A percentile compares a stretch with the other conserved stretches of the same genome.
Evolutionary conservation across 352 stramenopile genomes (phyloP).

Genomic region (Phytopythium kandeliae): DNA sequence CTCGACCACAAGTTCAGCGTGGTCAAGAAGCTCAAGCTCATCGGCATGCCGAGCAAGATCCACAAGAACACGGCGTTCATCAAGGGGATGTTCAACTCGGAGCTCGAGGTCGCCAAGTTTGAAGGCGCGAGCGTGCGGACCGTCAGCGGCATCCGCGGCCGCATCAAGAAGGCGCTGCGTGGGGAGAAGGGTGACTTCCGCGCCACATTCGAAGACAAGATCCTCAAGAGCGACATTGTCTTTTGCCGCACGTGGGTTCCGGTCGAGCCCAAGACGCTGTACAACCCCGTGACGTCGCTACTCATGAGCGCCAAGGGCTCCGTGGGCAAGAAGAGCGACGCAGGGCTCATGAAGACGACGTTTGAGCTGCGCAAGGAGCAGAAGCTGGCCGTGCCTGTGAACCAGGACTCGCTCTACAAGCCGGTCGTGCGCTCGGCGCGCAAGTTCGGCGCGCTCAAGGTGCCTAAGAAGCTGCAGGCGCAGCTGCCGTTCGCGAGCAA

Average conservation of each 20-base stretch:
- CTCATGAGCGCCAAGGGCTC: constrained; percentile 40
- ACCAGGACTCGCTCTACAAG: constrained; percentile 98
- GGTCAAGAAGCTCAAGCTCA: constrained; percentile 99
- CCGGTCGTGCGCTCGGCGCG: constrained; percentile 93
- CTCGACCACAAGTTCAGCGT: constrained; percentile 97
- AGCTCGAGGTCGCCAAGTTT: constrained; percentile 96
- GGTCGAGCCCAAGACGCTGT: constrained; percentile 97
- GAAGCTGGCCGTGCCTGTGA: constrained; percentile 93
- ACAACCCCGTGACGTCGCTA: constrained; percentile 95
- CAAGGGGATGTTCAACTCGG: constrained; percentile 95
- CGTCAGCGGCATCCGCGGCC: constrained; percentile 97
- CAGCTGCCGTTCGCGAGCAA: constrained; percentile 96
- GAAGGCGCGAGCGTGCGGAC: constrained; percentile 97
- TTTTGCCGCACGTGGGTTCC: constrained; percentile 99
- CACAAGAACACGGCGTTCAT: constrained; percentile 99
- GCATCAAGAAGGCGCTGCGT: constrained; percentile 96
- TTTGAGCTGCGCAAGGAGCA: constrained; percentile 93
- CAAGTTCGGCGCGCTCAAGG: constrained; percentile 91
- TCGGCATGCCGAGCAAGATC: constrained; percentile 97
- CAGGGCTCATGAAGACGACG: constrained; percentile 94
- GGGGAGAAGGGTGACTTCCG: constrained; percentile 95
- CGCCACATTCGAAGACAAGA: constrained; percentile 99
- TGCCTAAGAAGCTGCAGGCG: constrained; percentile 98
- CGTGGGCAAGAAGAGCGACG: constrained; percentile 34
- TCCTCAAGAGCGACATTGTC: constrained; percentile 98